Conservation (phyloP, 306 rosid species). For the Prunus mume region DNA sequence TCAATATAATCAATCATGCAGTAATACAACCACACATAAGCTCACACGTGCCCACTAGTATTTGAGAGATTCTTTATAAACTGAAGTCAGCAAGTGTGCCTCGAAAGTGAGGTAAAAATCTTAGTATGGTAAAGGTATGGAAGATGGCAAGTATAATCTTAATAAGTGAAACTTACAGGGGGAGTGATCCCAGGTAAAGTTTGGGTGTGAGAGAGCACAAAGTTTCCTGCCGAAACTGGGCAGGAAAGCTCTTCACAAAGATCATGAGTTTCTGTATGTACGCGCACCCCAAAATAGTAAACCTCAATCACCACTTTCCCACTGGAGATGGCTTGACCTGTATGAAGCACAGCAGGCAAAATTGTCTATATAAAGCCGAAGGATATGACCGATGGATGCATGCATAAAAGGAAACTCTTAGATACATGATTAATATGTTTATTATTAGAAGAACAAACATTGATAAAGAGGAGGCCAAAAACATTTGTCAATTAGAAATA, state of each 20-base stretch:
- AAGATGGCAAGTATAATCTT: conserved; percentile 6
- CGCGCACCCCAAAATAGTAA: conserved; percentile 59
- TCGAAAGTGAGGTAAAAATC: background rate
- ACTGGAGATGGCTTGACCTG: conserved; percentile 49
- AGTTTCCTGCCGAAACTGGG: conserved; percentile 59
- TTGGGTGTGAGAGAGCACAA: conserved; percentile 72
- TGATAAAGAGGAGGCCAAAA: background rate
- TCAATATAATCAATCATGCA: background rate
- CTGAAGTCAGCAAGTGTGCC: background rate
- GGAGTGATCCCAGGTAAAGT: conserved; percentile 68
- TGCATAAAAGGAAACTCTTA: background rate
- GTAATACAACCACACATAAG: background rate
- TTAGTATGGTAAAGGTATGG: background rate
- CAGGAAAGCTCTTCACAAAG: conserved; percentile 56
- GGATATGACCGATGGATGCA: background rate
- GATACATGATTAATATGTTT: background rate
- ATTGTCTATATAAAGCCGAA: background rate
- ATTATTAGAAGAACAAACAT: background rate
- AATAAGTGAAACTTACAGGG: conserved; percentile 59
- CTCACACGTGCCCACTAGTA: background rate
- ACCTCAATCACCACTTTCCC: conserved; percentile 71
- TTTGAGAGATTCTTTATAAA: background rate
- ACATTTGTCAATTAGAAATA: background rate
- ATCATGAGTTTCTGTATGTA: conserved; percentile 58
- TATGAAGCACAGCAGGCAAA: conserved; percentile 23